These are phyloP conservation scores for Lolium rigidum DNA, from an alignment of 176 grass and related monocot genomes.

Conservation along the genomic window DNA sequence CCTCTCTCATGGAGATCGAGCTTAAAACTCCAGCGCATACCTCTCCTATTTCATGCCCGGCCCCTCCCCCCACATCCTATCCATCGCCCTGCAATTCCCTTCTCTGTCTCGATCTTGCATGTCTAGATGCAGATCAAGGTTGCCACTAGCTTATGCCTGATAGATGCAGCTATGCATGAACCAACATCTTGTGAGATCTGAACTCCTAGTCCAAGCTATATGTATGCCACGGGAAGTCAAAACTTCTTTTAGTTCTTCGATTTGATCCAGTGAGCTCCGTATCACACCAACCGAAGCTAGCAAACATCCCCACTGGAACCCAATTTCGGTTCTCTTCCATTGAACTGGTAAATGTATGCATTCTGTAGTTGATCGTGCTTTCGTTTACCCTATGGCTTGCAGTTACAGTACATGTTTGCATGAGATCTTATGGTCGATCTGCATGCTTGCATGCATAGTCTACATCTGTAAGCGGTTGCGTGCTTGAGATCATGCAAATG, in stretches of 20 bases:
- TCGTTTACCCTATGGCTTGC: neutral
- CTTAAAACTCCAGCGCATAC: constrained; percentile 50
- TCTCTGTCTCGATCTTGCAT: constrained; percentile 25
- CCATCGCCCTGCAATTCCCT: neutral
- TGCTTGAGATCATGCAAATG: constrained; percentile 15
- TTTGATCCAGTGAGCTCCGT: neutral
- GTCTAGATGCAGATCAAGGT: neutral
- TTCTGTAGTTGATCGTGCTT: neutral
- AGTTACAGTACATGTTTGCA: neutral
- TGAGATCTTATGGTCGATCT: neutral
- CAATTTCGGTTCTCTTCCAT: neutral
- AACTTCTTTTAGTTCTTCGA: neutral
- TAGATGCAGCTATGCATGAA: neutral
- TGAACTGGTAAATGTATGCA: constrained; percentile 14
- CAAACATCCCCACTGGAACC: neutral
- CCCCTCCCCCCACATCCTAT: constrained; percentile 6
- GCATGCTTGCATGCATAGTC: neutral
- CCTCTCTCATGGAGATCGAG: constrained; percentile 47
- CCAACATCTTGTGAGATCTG: constrained; percentile 26
- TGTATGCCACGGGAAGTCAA: too few relatives aligned
- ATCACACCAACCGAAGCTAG: neutral
- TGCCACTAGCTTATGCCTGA: neutral
- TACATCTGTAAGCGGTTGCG: neutral
- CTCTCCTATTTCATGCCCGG: constrained; percentile 42
- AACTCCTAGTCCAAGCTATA: neutral